Percentiles rank a stretch among this genome's conserved stretches.
These are phyloP conservation scores for Taphrina sp. DNA, from an alignment of 1,139 yeast genomes.

Conservation along the genomic window DNA sequence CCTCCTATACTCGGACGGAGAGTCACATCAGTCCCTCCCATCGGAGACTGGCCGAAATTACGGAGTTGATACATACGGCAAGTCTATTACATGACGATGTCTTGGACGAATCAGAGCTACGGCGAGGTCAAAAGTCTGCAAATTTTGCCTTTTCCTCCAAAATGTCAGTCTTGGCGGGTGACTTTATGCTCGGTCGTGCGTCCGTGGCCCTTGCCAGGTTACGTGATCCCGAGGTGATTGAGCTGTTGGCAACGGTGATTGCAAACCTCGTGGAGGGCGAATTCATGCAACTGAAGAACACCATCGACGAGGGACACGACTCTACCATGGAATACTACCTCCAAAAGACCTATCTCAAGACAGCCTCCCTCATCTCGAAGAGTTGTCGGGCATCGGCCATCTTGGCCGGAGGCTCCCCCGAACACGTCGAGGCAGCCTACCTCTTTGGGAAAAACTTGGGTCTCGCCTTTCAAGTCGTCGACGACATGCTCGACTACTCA, in stretches of 20 bases:
- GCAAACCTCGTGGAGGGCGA: conserved; percentile 98
- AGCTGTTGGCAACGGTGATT: conserved; percentile 87
- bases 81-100: conserved; percentile 96
- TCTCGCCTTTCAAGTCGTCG: conserved; percentile 91
- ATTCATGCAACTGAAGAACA: conserved; percentile 94
- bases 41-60: conserved; percentile 91
- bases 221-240: conserved; percentile 95
- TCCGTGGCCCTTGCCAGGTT: conserved; percentile 92
- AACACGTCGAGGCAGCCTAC: conserved; percentile 77
- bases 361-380: conserved; percentile 94
- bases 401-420: conserved; percentile 75
- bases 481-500: conserved; percentile 93
- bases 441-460: conserved; percentile 92
- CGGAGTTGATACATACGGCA: conserved; percentile 98
- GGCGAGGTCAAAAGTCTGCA: conserved; percentile 89
- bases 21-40: conserved; percentile 85
- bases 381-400: conserved; percentile 93
- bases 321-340: conserved; percentile 84
- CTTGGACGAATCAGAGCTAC: conserved; percentile 84
- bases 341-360: conserved; percentile 91
- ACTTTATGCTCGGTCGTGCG: conserved; percentile 89
- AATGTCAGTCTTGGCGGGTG: conserved; percentile 97
- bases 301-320: conserved; percentile 56
- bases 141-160: conserved; percentile 92
- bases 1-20: conserved; percentile 45